Percentiles rank a stretch among this genome's conserved stretches.
phyloP scores from a whole-genome alignment of 129 eudicot genomes.

The Artemisia tridentata region DNA sequence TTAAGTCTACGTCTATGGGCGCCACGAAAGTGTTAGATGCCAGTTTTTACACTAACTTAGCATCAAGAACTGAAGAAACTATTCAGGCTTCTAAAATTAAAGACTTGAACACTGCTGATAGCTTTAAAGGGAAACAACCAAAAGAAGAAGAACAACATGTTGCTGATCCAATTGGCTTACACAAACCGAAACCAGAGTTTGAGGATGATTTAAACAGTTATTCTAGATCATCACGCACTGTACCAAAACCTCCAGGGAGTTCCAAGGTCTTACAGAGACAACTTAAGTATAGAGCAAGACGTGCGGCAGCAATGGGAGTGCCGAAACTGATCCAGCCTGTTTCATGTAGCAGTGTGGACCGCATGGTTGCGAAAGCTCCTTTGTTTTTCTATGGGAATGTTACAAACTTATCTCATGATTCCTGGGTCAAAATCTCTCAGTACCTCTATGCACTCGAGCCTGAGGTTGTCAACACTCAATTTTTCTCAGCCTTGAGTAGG shows the following conservation, averaged over 20 bases:
- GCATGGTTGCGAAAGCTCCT: conserved; percentile 66
- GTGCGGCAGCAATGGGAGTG: conserved; percentile 27
- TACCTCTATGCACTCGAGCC: conserved; percentile 79
- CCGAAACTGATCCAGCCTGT: conserved; percentile 45
- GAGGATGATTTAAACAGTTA: conserved; percentile 37
- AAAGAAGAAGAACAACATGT: conserved; percentile 54
- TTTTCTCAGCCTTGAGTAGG: conserved; percentile 75
- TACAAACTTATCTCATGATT: conserved; percentile 53
- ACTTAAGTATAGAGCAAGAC: conserved; percentile 29
- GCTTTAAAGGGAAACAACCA: conserved; percentile 56
- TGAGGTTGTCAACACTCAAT: conserved; percentile 56
- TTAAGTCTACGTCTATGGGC: conserved; percentile 32
- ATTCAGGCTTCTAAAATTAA: conserved; percentile 24
- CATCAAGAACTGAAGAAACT: conserved; percentile 55
- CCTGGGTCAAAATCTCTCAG: conserved; percentile 81
- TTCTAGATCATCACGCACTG: conserved; percentile 33
- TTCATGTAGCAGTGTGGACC: conserved; percentile 53
- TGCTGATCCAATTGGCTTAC: conserved; percentile 41
- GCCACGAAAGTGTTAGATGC: conserved; percentile 29
- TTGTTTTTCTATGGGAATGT: conserved; percentile 82
- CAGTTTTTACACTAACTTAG: conserved; percentile 28
- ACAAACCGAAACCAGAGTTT: conserved; percentile 68
- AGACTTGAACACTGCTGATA: conserved; percentile 31
- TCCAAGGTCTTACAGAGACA: conserved; percentile 36
- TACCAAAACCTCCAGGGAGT: conserved; percentile 37